Evolutionary conservation across 768 basidiomycete genomes (phyloP).

Genomic region (Boletus subparvulus): DNA sequence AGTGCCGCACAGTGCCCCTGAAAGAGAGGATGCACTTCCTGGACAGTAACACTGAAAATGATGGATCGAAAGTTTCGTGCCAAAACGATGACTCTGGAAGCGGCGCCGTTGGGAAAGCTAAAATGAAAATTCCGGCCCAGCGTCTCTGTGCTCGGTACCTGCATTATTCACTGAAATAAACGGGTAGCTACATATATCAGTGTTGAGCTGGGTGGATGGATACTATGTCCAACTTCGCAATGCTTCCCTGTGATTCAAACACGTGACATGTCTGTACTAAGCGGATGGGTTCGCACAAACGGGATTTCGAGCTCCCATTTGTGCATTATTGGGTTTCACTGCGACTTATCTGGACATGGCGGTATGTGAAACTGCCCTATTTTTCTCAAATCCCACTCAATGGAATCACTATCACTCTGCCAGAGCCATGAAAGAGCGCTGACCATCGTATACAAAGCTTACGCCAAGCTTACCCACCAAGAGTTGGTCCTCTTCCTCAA

Average conservation of each 20-base stretch:
- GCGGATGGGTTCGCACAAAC: background rate
- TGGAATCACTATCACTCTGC: background rate
- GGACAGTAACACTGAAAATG: too few relatives aligned
- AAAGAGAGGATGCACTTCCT: too few relatives aligned
- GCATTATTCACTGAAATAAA: too few relatives aligned
- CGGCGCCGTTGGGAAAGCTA: too few relatives aligned
- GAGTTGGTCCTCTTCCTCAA: constrained; percentile 77
- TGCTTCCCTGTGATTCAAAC: background rate
- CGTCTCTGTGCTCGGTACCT: too few relatives aligned
- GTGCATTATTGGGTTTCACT: constrained; percentile 4
- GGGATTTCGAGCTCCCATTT: constrained; percentile 3
- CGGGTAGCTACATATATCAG: too few relatives aligned
- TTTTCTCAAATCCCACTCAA: constrained; percentile 20
- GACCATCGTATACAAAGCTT: constrained; percentile 62
- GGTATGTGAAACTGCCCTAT: constrained; percentile 32
- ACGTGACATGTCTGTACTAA: background rate
- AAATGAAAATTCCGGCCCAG: too few relatives aligned
- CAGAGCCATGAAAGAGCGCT: constrained; percentile 30
- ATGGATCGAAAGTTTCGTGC: background rate
- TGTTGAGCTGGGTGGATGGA: too few relatives aligned
- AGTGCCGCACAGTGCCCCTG: background rate
- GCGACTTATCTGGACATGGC: constrained; percentile 32
- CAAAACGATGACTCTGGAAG: too few relatives aligned
- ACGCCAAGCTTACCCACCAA: constrained; percentile 60
- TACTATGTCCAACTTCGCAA: too few relatives aligned